These are phyloP conservation scores for Cryoendolithus antarcticus DNA, from an alignment of 2,329 filamentous ascomycete species.

Conservation along the genomic window DNA sequence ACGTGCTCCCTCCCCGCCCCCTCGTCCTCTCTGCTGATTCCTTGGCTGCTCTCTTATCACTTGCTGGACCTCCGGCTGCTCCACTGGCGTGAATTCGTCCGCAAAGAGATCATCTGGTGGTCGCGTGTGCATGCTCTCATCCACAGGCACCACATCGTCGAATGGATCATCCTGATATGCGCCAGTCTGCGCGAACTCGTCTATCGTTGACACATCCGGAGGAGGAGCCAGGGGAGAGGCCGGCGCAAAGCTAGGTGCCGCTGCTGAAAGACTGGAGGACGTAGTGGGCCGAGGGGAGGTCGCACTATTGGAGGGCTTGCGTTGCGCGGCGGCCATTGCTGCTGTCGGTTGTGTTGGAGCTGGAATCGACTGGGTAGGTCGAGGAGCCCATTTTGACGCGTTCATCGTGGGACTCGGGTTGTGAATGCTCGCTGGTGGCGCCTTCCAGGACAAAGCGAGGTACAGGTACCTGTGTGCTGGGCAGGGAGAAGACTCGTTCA, in stretches of 20 bases:
- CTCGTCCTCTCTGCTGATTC: background rate
- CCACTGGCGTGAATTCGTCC: constrained; percentile 37
- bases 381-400: too few species aligned
- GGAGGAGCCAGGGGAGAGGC: constrained; percentile 5
- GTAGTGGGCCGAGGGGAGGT: too few species aligned
- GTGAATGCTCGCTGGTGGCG: too few species aligned
- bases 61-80: constrained; percentile 28
- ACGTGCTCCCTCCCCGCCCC: constrained; percentile 8
- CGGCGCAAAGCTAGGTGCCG: constrained; percentile 5
- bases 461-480: too few species aligned
- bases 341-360: too few species aligned
- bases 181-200: constrained; percentile 23
- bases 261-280: constrained; percentile 3
- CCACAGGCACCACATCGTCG: constrained; percentile 22
- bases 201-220: constrained; percentile 13
- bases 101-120: constrained; percentile 39
- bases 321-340: too few species aligned
- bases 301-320: too few species aligned
- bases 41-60: constrained; percentile 3
- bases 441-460: too few species aligned
- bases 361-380: too few species aligned
- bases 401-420: too few species aligned
- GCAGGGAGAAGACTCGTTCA: too few species aligned
- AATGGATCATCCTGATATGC: constrained; percentile 22
- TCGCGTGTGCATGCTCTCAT: constrained; percentile 38